phyloP scores from a whole-genome alignment of 306 rosid genomes.

The Inga leiocalycina region DNA sequence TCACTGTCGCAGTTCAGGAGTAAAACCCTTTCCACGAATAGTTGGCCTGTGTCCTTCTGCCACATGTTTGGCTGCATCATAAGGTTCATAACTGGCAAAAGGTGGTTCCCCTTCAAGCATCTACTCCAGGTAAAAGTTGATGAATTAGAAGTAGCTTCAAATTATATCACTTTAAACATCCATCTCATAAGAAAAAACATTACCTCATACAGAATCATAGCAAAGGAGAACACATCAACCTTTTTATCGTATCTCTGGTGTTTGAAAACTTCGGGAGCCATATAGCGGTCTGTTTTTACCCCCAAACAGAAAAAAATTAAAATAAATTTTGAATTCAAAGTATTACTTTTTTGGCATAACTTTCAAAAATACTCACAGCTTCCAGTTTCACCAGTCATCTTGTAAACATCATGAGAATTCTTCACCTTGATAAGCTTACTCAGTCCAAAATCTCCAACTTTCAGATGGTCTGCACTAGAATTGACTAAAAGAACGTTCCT shows the following conservation, averaged over 20 bases:
- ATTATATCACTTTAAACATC: constrained; percentile 12
- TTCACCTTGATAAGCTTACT: constrained; percentile 96
- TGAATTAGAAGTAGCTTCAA: constrained; percentile 31
- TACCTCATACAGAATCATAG: constrained; percentile 95
- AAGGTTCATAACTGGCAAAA: constrained; percentile 74
- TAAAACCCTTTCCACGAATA: constrained; percentile 64
- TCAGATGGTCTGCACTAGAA: constrained; percentile 93
- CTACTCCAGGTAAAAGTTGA: constrained; percentile 52
- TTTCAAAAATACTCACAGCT: constrained; percentile 75
- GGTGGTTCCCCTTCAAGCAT: constrained; percentile 97
- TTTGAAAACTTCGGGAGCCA: constrained; percentile 97
- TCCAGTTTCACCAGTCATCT: constrained; percentile 99
- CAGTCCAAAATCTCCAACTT: constrained; percentile 97
- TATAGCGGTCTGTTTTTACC: constrained; percentile 72
- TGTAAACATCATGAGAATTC: constrained; percentile 93
- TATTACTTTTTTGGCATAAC: constrained; percentile 5
- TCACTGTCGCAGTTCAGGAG: constrained; percentile 72
- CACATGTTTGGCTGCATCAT: constrained; percentile 84
- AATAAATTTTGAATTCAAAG: background rate
- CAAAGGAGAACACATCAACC: constrained; percentile 95
- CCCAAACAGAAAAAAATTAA: constrained; percentile 29
- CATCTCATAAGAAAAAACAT: constrained; percentile 24
- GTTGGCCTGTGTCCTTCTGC: constrained; percentile 86
- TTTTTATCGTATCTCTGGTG: constrained; percentile 89
- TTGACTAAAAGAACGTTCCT: constrained; percentile 98